Percentiles rank a stretch among this genome's conserved stretches.
Evolutionary conservation across 257 asterid genomes (phyloP).

Genomic region (Solanum rostratum): DNA sequence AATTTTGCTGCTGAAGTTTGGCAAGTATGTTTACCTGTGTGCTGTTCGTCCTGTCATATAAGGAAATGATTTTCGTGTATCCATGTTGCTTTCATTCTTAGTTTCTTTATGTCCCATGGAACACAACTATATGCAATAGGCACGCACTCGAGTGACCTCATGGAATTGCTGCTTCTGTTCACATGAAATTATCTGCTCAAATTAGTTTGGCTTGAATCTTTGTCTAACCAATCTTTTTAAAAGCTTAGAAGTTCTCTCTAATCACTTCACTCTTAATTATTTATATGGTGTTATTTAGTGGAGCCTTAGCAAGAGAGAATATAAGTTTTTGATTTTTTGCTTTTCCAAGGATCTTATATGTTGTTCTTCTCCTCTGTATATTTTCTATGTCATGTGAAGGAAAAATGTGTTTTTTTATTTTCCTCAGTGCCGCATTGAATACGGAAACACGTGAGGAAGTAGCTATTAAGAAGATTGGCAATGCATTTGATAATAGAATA

Average conservation of each 20-base stretch:
- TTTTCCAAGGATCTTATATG: not conserved
- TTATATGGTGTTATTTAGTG: not conserved
- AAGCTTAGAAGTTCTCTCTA: not conserved
- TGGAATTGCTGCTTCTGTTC: not conserved
- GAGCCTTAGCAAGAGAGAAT: not conserved
- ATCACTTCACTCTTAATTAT: not conserved
- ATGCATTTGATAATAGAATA: constrained; percentile 88
- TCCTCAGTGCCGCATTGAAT: constrained; percentile 78
- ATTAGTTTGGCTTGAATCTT: not conserved
- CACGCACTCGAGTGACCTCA: not conserved
- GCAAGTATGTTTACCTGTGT: not conserved
- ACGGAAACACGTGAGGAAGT: constrained; percentile 93
- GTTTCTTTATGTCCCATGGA: not conserved
- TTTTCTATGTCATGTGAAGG: not conserved
- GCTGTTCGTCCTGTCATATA: not conserved
- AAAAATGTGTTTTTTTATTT: constrained; percentile 9
- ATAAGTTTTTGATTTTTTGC: not conserved
- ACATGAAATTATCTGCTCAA: not conserved
- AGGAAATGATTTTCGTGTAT: not conserved
- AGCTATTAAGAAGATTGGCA: constrained; percentile 97
- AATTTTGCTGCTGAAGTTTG: not conserved
- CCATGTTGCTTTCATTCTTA: not conserved
- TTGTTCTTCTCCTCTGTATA: not conserved
- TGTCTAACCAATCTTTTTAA: not conserved
- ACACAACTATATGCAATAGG: not conserved